phyloP scores from a whole-genome alignment of 1,139 yeast species.

The Kodamaea anthophila region DNA sequence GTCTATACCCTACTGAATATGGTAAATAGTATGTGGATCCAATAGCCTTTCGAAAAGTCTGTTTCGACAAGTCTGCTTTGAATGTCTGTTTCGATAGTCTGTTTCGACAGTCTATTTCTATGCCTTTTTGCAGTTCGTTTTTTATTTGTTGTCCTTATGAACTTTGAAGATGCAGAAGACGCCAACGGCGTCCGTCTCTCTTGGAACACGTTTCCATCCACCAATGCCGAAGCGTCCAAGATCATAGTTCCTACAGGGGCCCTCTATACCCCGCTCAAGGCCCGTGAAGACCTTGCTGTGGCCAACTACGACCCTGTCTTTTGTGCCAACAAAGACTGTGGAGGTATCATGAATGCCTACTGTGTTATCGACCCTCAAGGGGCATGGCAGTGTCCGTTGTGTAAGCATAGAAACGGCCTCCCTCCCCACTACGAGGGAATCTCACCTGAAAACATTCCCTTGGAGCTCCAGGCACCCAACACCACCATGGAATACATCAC shows the following conservation, averaged over 20 bases:
- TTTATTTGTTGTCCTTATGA: conserved; percentile 22
- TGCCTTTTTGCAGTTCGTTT: conserved; percentile 1
- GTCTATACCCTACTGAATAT: too few relatives aligned
- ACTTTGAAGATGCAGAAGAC: conserved; percentile 47
- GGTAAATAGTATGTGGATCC: too few relatives aligned
- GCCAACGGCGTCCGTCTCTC: conserved; percentile 46
- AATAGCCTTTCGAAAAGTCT: too few relatives aligned
- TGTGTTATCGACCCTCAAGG: conserved; percentile 79
- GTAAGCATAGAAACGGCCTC: conserved; percentile 76
- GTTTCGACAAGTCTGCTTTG: too few relatives aligned
- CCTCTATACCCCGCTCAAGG: conserved; percentile 84
- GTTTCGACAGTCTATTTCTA: too few relatives aligned
- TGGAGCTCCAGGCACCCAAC: conserved; percentile 70
- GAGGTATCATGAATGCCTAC: conserved; percentile 83
- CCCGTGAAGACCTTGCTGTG: conserved; percentile 69
- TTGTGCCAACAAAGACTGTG: conserved; percentile 76
- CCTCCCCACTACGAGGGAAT: conserved; percentile 88
- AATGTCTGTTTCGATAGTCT: too few relatives aligned
- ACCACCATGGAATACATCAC: conserved; percentile 92
- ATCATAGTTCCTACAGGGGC: conserved; percentile 95
- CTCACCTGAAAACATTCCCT: conserved; percentile 76
- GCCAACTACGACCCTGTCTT: conserved; percentile 88
- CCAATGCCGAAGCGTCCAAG: conserved; percentile 84
- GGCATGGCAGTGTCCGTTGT: conserved; percentile 87
- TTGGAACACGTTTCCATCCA: conserved; percentile 64